Conservation (phyloP, 2,329 filamentous ascomycete genomes). For the Fusarium sp. region DNA sequence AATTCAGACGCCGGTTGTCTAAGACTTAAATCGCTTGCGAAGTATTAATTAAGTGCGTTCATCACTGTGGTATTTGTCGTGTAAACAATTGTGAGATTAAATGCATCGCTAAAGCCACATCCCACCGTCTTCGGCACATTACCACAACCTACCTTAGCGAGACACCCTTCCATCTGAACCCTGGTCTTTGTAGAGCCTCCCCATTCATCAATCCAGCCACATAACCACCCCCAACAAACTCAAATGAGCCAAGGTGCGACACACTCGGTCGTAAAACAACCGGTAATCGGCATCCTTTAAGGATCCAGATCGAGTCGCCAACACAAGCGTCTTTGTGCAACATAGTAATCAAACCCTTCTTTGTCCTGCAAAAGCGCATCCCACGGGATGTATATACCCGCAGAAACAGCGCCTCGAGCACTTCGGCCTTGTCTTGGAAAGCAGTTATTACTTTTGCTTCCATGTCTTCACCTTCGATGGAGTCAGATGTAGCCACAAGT, state of each 20-base stretch:
- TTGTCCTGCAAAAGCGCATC: background rate
- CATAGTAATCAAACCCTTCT: background rate
- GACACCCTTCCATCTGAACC: background rate
- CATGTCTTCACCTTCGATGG: rapidly evolving
- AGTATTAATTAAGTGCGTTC: too few species aligned
- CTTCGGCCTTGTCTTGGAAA: rapidly evolving
- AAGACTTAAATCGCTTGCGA: too few species aligned
- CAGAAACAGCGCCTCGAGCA: rapidly evolving
- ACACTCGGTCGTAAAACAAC: background rate
- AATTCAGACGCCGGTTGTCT: too few species aligned
- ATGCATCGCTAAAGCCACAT: too few species aligned
- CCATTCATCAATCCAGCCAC: conserved; percentile 6
- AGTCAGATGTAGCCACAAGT: rapidly evolving
- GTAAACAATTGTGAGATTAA: too few species aligned
- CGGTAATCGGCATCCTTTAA: conserved; percentile 1
- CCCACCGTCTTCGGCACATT: background rate
- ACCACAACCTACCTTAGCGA: background rate
- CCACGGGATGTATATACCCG: background rate
- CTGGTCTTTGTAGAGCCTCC: background rate
- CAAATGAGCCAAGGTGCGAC: rapidly evolving
- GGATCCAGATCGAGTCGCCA: background rate
- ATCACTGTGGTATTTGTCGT: too few species aligned
- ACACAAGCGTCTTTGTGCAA: rapidly evolving
- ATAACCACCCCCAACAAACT: background rate
- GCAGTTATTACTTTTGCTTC: rapidly evolving